Conservation (phyloP, 805 yeast species). For the Kazachstania psychrophila region DNA sequence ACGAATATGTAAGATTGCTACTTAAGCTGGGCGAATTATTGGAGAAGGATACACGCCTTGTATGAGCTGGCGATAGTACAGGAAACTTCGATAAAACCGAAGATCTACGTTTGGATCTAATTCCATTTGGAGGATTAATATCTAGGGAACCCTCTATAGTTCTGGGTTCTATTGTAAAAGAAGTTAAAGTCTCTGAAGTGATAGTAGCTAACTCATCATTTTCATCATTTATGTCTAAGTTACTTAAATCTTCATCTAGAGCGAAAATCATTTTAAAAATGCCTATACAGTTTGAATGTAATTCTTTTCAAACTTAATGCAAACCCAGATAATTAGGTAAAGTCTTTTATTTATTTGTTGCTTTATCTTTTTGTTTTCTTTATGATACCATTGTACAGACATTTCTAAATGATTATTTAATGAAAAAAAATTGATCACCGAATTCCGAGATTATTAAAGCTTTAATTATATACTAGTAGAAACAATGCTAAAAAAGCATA, state of each 20-base stretch:
- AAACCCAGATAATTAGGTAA: too few species aligned
- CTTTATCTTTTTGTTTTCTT: too few species aligned
- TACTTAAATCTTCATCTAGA: conserved; percentile 19
- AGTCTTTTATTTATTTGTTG: too few species aligned
- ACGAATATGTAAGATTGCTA: not conserved
- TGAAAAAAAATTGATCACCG: too few species aligned
- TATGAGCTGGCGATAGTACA: conserved; percentile 21
- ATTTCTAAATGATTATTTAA: too few species aligned
- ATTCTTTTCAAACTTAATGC: too few species aligned
- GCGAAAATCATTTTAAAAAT: conserved; percentile 15
- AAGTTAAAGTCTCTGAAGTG: not conserved
- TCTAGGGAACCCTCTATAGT: not conserved
- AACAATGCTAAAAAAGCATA: too few species aligned
- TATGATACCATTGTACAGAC: too few species aligned
- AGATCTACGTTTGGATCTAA: conserved; percentile 22
- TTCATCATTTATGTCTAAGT: not conserved
- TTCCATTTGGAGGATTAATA: not conserved
- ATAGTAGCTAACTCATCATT: not conserved
- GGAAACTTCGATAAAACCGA: conserved; percentile 25
- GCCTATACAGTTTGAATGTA: too few species aligned
- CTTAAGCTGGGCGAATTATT: not conserved
- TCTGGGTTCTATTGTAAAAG: not conserved
- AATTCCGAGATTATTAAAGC: too few species aligned
- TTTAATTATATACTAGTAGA: too few species aligned
- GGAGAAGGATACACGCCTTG: conserved; percentile 18